Conservation (phyloP, 164 flowering plant genomes). For the Vitis riparia region DNA sequence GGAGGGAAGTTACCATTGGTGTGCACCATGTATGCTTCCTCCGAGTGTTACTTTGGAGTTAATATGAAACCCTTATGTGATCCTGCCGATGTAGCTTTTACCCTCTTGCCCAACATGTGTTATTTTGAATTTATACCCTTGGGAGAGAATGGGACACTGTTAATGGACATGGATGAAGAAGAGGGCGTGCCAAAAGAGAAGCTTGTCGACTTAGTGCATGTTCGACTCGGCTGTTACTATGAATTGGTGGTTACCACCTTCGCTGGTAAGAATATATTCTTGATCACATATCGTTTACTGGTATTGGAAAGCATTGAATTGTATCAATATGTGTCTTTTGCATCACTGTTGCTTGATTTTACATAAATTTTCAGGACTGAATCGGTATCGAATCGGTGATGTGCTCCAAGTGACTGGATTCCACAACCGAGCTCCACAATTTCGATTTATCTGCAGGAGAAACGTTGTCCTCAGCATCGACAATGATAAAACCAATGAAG, state of each 20-base stretch:
- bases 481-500: constrained; percentile 83
- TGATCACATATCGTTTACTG: too few species aligned
- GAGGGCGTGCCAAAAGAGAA: constrained; percentile 31
- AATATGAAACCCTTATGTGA: constrained; percentile 68
- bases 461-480: constrained; percentile 80
- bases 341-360: neutral
- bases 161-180: constrained; percentile 37
- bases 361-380: constrained; percentile 39
- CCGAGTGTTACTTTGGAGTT: constrained; percentile 84
- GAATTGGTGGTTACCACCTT: constrained; percentile 84
- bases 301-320: too few species aligned
- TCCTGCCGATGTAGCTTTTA: constrained; percentile 66
- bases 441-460: constrained; percentile 74
- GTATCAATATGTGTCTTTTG: neutral
- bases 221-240: constrained; percentile 57
- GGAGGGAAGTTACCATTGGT: constrained; percentile 63
- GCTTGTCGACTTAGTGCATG: constrained; percentile 61
- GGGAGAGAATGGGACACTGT: constrained; percentile 40
- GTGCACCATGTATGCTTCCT: constrained; percentile 80
- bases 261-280: constrained; percentile 49
- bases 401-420: constrained; percentile 82
- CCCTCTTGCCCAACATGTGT: constrained; percentile 81
- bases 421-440: constrained; percentile 76
- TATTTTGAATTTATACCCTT: constrained; percentile 74
- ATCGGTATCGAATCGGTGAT: constrained; percentile 76